Conservation (phyloP, 2,329 filamentous ascomycete genomes). For the Alternaria conjuncta region DNA sequence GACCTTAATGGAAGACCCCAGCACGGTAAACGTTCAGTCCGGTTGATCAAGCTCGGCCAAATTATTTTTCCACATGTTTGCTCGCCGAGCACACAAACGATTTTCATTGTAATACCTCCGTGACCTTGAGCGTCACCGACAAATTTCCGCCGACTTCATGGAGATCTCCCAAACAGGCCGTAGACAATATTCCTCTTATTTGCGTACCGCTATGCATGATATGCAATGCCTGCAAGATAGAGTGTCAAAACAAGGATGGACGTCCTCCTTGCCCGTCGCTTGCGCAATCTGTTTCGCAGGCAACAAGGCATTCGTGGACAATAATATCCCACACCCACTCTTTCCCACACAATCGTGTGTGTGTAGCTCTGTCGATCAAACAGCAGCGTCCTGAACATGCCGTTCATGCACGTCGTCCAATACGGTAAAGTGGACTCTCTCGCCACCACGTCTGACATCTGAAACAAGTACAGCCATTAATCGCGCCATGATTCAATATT, state of each 20-base stretch:
- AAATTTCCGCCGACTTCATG: not conserved
- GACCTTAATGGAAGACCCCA: not conserved
- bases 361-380: slow-evolving; percentile 13
- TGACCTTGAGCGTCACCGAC: not conserved
- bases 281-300: slow-evolving; percentile 12
- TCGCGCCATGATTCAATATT: slow-evolving; percentile 2
- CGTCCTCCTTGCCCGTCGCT: slow-evolving; percentile 5
- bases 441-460: slow-evolving; percentile 7
- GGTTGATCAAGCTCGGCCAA: slow-evolving; percentile 4
- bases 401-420: slow-evolving; percentile 14
- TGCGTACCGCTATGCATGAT: not conserved
- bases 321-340: not conserved
- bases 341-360: slow-evolving; percentile 8
- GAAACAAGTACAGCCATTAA: slow-evolving; percentile 8
- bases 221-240: not conserved
- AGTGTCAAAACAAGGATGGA: slow-evolving; percentile 1
- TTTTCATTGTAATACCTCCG: not conserved
- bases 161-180: not conserved
- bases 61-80: not conserved
- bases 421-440: slow-evolving; percentile 5
- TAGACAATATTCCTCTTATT: not conserved
- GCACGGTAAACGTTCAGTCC: slow-evolving; percentile 2
- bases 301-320: slow-evolving; percentile 9
- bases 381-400: slow-evolving; percentile 8
- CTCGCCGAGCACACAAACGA: not conserved